A percentile compares a stretch with the other conserved stretches of the same genome.
Evolutionary conservation across 73 alveolate genomes (phyloP).

Genomic region (Paramecium tetraurelia): DNA sequence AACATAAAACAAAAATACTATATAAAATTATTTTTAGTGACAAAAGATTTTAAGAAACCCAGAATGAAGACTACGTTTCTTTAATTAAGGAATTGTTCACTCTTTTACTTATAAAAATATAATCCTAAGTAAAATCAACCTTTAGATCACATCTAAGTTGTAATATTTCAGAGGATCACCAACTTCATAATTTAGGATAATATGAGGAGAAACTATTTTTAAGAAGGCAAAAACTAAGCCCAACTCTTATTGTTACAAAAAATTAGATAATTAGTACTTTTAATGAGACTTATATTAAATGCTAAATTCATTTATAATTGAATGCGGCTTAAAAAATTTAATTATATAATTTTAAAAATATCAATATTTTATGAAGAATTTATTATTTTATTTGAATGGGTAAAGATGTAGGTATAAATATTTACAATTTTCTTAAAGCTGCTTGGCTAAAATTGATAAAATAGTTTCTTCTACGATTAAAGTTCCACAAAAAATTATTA

Average conservation of each 20-base stretch:
- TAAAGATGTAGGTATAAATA: background rate
- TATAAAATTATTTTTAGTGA: background rate
- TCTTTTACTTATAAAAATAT: background rate
- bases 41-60: background rate
- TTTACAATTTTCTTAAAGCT: background rate
- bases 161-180: background rate
- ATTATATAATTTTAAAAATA: background rate
- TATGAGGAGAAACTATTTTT: background rate
- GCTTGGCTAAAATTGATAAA: background rate
- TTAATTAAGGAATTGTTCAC: background rate
- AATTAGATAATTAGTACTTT: background rate
- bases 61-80: background rate
- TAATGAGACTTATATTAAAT: background rate
- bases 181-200: background rate
- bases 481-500: background rate
- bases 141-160: background rate
- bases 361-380: background rate
- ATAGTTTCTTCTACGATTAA: background rate
- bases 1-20: background rate
- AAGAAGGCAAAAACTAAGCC: background rate
- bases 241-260: background rate
- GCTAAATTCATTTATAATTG: background rate
- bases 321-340: background rate
- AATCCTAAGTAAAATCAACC: background rate
- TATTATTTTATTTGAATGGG: background rate